Evolutionary conservation across 768 basidiomycete species (phyloP), one percentile per base, ranked within the genome.

Genomic region (Podaxis carcinomalis): DNA sequence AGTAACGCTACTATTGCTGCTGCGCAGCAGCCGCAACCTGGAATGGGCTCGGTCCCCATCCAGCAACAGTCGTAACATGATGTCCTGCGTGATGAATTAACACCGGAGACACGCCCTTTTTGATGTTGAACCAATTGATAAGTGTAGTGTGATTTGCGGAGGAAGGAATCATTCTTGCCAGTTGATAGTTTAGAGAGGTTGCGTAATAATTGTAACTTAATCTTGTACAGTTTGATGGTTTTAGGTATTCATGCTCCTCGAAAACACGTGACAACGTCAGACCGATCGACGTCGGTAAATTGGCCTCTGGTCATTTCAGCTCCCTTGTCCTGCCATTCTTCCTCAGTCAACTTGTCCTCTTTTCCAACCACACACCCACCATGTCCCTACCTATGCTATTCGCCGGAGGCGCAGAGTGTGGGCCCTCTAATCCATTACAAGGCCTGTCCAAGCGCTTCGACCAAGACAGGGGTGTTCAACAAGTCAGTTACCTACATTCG

Each of bases 321-420:
- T 13, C 23, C 23, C 6, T 19, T 35, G 14, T 16, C 25, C 5
- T n/a, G n/a, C 27, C 25, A 44, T 51, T 19, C 44, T 36, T 42
- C 28, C 44, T 14, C 37, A 37, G 55, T 25, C 32, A 36, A 21
- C 53, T 57, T 57, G 49, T 62, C 57, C 36, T 50, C 50, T 63
- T 51, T 40, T 58, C 56, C 50, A 61, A 36, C 53, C 37, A 11
- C 59, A 13, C 11, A 46, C 56, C 51, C 61, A 35, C 46, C 27
- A 93, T 94, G 92, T 87, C 92, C 5, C 78, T 95, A 28, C 88
- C 92, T 52, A 82, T 91, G 80, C 87, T 95, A 19, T 81, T 87
- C 5, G 85, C 81, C 21, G 84, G 82, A 50, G 86, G 86, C 44
- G 79, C 90, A 1, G 92, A 93, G 47, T 96, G 93, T 65, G 94